A percentile compares a stretch with the other conserved stretches of the same genome.
These are phyloP conservation scores for Mycena epipterygia DNA, from an alignment of 768 basidiomycete genomes.

Conservation along the genomic window DNA sequence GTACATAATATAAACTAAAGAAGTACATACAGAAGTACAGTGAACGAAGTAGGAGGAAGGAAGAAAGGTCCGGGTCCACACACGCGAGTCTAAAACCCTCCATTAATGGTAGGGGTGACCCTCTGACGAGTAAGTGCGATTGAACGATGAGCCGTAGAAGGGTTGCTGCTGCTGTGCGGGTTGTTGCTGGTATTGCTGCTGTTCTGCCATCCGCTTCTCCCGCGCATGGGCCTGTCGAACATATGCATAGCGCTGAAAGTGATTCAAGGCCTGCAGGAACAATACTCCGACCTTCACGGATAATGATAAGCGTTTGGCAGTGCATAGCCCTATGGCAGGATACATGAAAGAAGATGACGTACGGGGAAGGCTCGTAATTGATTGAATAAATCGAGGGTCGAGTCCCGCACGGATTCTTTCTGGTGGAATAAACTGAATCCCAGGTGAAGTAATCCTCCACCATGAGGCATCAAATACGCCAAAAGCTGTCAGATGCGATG, in stretches of 20 bases:
- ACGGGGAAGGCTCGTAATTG: conserved; percentile 84
- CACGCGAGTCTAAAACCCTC: conserved; percentile 19
- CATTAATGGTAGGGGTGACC: conserved; percentile 28
- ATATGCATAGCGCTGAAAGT: conserved; percentile 92
- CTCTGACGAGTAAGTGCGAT: conserved; percentile 27
- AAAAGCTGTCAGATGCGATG: conserved; percentile 70
- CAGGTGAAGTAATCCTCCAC: conserved; percentile 87
- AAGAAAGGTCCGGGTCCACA: background rate
- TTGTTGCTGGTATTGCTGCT: conserved; percentile 44
- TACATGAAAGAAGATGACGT: conserved; percentile 47
- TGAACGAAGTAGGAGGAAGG: background rate
- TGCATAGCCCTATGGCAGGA: background rate
- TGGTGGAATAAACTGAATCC: conserved; percentile 95
- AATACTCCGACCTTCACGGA: conserved; percentile 77
- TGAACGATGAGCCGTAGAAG: conserved; percentile 6
- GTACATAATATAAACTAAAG: conserved; percentile 19
- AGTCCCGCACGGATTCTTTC: conserved; percentile 78
- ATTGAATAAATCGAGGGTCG: conserved; percentile 88
- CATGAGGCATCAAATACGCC: conserved; percentile 78
- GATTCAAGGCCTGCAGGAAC: conserved; percentile 84
- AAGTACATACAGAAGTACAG: conserved; percentile 18
- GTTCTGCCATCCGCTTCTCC: conserved; percentile 56
- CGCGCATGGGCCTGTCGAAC: conserved; percentile 83
- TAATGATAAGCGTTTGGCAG: conserved; percentile 27
- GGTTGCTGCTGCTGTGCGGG: conserved; percentile 29